Evolutionary conservation across 202 grass and related monocot genomes (phyloP), one percentile per base, ranked within the genome.

Genomic region (Brachypodium distachyon): DNA sequence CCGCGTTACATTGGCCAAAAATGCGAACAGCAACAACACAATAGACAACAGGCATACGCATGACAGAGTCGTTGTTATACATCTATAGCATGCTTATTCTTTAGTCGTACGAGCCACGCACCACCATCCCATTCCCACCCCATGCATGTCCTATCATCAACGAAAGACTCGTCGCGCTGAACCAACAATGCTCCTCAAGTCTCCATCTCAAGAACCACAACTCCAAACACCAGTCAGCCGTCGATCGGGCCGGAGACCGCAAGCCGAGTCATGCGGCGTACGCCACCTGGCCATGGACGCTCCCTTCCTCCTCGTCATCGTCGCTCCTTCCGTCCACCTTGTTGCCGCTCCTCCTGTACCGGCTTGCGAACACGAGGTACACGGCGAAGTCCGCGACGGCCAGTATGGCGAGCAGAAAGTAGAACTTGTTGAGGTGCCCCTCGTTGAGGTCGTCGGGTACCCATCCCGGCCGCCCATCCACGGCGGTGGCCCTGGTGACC

Each of bases 351-450:
- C 46, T 48, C 70, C 77, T 84, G 80, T 92, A 90, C 33, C 85
- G 77, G 51, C 34, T 86, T 3, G 91, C 95, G 46, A 74, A 89
- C n/a, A 79, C 67, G 55, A 98, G 75, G 76, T 98, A 94, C 41
- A 85, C 77, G 11, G 67, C 87, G 72, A 98, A 87, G 82, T 98
- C 89, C 1, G 74, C 83, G 26, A 83, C 26, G 37, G 86, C 77
- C 0, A 94, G 49, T 17, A 75, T 62, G 22, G 95, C 89, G 17
- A 98, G 81, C 56, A 94, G 51, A 82, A 90, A 92, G 77, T 90
- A 98, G 91, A 98, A 98, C 64, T 70, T 92, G 65, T 94, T 92
- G 79, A 98, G 73, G 74, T 98, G 95, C 0, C 95, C 95, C 27
- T 82, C 40, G 73, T 98, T 98, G 0, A 98, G 63, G 73, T 94